Evolutionary conservation across 179 eudicot genomes (phyloP).

Genomic region (Beta macrorhiza): DNA sequence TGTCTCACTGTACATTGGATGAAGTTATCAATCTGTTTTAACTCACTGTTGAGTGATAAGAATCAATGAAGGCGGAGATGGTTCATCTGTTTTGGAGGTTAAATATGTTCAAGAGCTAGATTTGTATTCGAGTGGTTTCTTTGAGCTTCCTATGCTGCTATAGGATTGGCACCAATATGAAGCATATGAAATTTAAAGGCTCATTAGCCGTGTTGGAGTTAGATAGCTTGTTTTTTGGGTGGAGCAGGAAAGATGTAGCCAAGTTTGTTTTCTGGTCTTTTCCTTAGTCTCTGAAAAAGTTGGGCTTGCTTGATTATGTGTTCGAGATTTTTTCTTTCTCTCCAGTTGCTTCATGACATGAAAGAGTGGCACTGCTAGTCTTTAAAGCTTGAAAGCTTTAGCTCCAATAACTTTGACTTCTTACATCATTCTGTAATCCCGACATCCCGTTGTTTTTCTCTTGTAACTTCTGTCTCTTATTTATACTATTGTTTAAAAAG

Average conservation of each 20-base stretch:
- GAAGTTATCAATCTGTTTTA: not conserved
- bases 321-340: not conserved
- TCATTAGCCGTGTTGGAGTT: not conserved
- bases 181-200: not conserved
- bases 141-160: not conserved
- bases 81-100: not conserved
- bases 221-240: not conserved
- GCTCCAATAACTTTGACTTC: too few relatives aligned
- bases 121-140: not conserved
- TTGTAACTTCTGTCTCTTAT: not conserved
- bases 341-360: not conserved
- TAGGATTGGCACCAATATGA: not conserved
- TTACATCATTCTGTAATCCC: too few relatives aligned
- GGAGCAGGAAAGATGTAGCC: not conserved
- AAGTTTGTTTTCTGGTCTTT: not conserved
- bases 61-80: not conserved
- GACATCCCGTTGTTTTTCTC: not conserved
- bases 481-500: not conserved
- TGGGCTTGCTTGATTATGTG: not conserved
- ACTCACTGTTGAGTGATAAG: not conserved
- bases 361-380: too few relatives aligned
- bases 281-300: not conserved
- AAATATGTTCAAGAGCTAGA: not conserved
- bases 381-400: too few relatives aligned
- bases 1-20: not conserved